phyloP scores from a whole-genome alignment of 352 stramenopile species.

The Phytopythium sindhum region DNA sequence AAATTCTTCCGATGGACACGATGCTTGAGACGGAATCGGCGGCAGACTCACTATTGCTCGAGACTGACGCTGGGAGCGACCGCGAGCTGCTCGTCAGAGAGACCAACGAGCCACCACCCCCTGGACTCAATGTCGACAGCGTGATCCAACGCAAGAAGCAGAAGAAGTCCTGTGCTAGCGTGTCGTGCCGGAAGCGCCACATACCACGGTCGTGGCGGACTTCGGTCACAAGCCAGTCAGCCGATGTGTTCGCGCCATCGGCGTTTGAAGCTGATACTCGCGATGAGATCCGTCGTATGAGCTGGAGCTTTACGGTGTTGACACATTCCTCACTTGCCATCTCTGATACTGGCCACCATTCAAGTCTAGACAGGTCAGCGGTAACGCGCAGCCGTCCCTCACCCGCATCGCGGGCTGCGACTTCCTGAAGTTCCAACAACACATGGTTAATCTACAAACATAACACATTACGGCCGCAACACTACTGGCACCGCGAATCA shows the following conservation, averaged over 20 bases:
- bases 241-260: not conserved
- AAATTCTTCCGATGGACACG: not conserved
- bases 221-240: not conserved
- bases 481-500: not conserved
- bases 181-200: slow-evolving; percentile 5
- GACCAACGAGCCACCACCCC: not conserved
- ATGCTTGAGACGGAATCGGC: not conserved
- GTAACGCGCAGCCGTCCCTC: not conserved
- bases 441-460: not conserved
- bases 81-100: not conserved
- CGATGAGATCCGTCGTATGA: slow-evolving; percentile 4
- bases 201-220: not conserved
- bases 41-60: not conserved
- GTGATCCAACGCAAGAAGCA: slow-evolving; percentile 7
- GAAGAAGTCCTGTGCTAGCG: slow-evolving; percentile 7
- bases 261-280: not conserved
- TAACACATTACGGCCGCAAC: too few relatives aligned
- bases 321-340: not conserved
- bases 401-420: not conserved
- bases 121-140: not conserved
- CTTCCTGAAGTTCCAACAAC: not conserved
- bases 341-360: not conserved
- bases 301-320: not conserved
- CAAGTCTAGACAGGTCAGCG: not conserved
- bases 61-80: not conserved